Base-by-base conservation (phyloP, 352 stramenopile genomes). In the Pythium insidiosum region DNA sequence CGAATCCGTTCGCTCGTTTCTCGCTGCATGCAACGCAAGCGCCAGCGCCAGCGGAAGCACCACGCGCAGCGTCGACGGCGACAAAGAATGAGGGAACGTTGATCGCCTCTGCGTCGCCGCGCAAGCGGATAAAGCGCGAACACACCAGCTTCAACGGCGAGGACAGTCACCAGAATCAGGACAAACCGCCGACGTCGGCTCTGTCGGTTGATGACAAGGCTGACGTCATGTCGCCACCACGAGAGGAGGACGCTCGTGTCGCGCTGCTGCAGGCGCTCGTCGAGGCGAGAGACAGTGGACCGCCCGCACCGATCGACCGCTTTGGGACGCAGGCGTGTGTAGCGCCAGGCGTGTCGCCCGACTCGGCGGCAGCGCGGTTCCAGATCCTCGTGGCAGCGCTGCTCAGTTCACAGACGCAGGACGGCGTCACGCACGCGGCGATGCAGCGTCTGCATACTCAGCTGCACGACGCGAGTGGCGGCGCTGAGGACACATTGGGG, bases 371-470 rank as follows among this genome's bases (percentile, higher is more conserved):
- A 11, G 41, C 68, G 55, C 63, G 73, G 9, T 87, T 87, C 53
- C 72, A 88, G 35, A 61, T 88, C 24, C 43, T 88, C 11, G 63
- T 84, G 3, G 78, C 62, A 0, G 66, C 75, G 19, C 25, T 90
- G 20, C 44, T 90, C 26, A 90, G 77, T 50, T 80, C 77, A 10
- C 77, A 90, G 58, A 90, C 77, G 1, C 70, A 76, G 18, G 77
- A 90, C 43, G 45, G 58, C 7, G 63, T 86, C 61, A 88, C 77
- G 0, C 67, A 79, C 24, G 74, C 61, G 4, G 77, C 74, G 7
- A 90, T 90, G 77, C 61, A 74, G 36, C 73, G 74, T 12, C 56
- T 90, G 39, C 74, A 88, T 28, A 30, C 33, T 16, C 43, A 60
- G 18, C 50, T 61, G 15, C n/a, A 35, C 47, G 50, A 48, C 6